Evolutionary conservation across 2,329 filamentous ascomycete species (phyloP).

Genomic region (Septoria linicola): DNA sequence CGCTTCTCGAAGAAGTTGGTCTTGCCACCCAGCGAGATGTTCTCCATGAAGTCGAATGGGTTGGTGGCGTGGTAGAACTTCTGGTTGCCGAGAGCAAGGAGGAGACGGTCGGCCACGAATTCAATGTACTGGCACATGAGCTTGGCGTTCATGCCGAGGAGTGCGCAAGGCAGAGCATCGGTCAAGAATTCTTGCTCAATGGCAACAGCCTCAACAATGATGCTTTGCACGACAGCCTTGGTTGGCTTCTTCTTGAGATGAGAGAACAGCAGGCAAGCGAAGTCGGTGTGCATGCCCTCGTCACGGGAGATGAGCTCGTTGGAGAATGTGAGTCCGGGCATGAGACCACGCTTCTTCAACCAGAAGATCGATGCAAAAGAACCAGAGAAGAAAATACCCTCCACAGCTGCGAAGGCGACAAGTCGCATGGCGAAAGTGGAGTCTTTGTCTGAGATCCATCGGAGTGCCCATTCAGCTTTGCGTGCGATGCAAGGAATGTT

Average conservation of each 20-base stretch:
- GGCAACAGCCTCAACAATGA: slow-evolving; percentile 88
- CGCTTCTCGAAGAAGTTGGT: slow-evolving; percentile 99
- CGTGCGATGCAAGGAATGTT: slow-evolving; percentile 98
- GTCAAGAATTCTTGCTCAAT: slow-evolving; percentile 99
- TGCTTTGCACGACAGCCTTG: slow-evolving; percentile 75
- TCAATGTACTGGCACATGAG: slow-evolving; percentile 99
- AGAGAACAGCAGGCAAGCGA: slow-evolving; percentile 96
- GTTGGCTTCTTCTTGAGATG: slow-evolving; percentile 89
- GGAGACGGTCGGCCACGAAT: slow-evolving; percentile 94
- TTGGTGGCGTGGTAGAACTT: slow-evolving; percentile 92
- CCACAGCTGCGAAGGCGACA: slow-evolving; percentile 93
- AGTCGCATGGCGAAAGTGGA: slow-evolving; percentile 95
- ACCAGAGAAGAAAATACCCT: slow-evolving; percentile 99
- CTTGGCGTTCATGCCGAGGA: slow-evolving; percentile 95
- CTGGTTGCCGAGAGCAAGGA: slow-evolving; percentile 87
- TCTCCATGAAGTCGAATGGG: slow-evolving; percentile 99
- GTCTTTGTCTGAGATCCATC: slow-evolving; percentile 90
- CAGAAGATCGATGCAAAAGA: slow-evolving; percentile 99
- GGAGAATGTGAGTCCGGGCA: slow-evolving; percentile 97
- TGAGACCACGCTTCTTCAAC: slow-evolving; percentile 99
- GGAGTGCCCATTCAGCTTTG: slow-evolving; percentile 97
- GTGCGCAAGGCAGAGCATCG: slow-evolving; percentile 85
- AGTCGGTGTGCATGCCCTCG: slow-evolving; percentile 98
- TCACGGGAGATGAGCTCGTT: slow-evolving; percentile 99
- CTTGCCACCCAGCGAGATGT: slow-evolving; percentile 97